These are phyloP conservation scores for Bipolaris bicolor DNA, from an alignment of 2,329 filamentous ascomycete species.

Conservation along the genomic window DNA sequence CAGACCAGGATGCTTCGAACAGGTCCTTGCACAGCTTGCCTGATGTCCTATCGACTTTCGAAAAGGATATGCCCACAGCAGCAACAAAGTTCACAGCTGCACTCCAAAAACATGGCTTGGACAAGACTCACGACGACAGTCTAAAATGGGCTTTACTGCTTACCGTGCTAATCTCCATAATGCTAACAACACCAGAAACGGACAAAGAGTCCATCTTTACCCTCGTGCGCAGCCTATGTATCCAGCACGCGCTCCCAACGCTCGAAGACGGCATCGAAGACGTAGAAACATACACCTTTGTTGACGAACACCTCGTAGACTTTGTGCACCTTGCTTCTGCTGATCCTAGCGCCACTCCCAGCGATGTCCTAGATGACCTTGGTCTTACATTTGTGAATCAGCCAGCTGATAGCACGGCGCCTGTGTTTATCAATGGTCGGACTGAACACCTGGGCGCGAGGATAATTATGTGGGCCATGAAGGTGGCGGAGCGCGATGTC, in stretches of 20 bases:
- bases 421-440: conserved; percentile 16
- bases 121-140: conserved; percentile 14
- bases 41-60: conserved; percentile 20
- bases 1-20: conserved; percentile 5
- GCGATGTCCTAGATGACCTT: conserved; percentile 24
- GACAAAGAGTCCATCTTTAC: not conserved
- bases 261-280: conserved; percentile 36
- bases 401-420: not conserved
- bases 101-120: conserved; percentile 17
- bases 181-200: conserved; percentile 16
- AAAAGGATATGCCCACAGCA: conserved; percentile 16
- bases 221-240: conserved; percentile 20
- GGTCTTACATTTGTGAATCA: conserved; percentile 20
- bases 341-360: conserved; percentile 1
- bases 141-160: conserved; percentile 35
- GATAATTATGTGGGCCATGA: conserved; percentile 35
- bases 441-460: conserved; percentile 26
- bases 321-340: conserved; percentile 17
- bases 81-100: conserved; percentile 19
- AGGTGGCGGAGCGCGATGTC: conserved; percentile 26
- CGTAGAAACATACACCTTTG: conserved; percentile 28
- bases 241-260: conserved; percentile 20
- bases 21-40: conserved; percentile 21
- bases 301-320: conserved; percentile 31
- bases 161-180: conserved; percentile 22